Evolutionary conservation across 2,329 filamentous ascomycete species (phyloP).

Genomic region (Ophiostoma populinum): DNA sequence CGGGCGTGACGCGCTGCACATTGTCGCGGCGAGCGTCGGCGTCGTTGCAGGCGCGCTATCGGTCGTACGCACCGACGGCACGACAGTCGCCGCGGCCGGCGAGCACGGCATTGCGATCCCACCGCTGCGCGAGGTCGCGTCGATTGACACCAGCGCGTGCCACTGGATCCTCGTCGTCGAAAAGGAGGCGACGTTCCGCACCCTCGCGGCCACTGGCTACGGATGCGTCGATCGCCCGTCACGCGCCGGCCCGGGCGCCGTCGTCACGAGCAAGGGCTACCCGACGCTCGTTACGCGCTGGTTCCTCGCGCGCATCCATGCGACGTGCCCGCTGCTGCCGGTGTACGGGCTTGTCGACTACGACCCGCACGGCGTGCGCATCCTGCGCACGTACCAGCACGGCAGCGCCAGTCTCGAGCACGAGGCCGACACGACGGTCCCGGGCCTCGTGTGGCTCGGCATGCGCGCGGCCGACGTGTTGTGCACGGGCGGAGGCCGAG

Average conservation of each 20-base stretch:
- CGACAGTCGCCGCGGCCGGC: conserved; percentile 5
- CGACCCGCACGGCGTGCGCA: conserved; percentile 60
- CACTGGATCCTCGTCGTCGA: conserved; percentile 60
- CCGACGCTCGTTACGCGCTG: conserved; percentile 55
- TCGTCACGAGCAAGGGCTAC: conserved; percentile 66
- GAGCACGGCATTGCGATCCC: conserved; percentile 45
- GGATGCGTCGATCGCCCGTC: conserved; percentile 26
- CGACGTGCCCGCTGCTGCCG: conserved; percentile 29
- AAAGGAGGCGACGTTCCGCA: conserved; percentile 72
- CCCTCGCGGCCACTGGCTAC: conserved; percentile 39
- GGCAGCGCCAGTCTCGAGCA: conserved; percentile 47
- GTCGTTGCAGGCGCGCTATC: conserved; percentile 42
- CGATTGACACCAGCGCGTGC: conserved; percentile 29
- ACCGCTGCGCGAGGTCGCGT: conserved; percentile 27
- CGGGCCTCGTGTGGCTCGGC: conserved; percentile 47
- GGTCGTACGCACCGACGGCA: conserved; percentile 18
- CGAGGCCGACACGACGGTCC: conserved; percentile 33
- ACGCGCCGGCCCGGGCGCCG: conserved; percentile 36
- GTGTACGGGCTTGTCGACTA: conserved; percentile 54
- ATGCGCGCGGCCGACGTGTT: conserved; percentile 16
- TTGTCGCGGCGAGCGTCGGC: conserved; percentile 63
- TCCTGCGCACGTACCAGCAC: conserved; percentile 55
- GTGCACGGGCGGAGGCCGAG: accelerated
- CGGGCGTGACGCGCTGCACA: conserved; percentile 47
- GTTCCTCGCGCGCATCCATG: conserved; percentile 40